Evolutionary conservation across 495 filamentous ascomycete species (phyloP).

Genomic region (Neurospora discreta): DNA sequence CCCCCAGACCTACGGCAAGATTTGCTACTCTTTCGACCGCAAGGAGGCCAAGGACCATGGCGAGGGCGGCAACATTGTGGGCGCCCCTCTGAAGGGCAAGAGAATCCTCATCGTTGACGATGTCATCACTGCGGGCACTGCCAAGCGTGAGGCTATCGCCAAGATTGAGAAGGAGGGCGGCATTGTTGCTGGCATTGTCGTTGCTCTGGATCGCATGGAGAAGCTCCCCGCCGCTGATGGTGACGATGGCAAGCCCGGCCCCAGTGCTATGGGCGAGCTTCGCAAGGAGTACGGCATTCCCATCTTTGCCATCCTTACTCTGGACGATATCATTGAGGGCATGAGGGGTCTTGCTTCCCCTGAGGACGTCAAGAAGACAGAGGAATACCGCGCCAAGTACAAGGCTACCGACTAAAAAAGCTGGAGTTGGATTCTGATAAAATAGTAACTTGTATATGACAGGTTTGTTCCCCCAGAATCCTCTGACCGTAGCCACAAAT

Average conservation of each 20-base stretch:
- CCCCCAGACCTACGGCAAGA: constrained; percentile 36
- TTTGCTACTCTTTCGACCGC: constrained; percentile 82
- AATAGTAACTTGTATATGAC: background rate
- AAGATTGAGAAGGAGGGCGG: constrained; percentile 77
- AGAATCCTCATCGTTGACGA: constrained; percentile 84
- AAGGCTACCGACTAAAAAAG: constrained; percentile 43
- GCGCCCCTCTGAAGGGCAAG: constrained; percentile 72
- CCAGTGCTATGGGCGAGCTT: constrained; percentile 71
- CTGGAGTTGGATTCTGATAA: background rate
- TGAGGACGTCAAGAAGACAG: constrained; percentile 56
- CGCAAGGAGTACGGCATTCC: constrained; percentile 53
- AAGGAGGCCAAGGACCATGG: constrained; percentile 94
- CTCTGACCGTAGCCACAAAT: background rate
- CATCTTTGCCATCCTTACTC: constrained; percentile 44
- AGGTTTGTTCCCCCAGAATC: background rate
- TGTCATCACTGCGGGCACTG: constrained; percentile 90
- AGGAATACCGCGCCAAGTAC: constrained; percentile 72
- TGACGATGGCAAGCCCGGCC: constrained; percentile 39
- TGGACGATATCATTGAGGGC: constrained; percentile 73
- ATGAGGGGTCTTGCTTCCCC: constrained; percentile 39
- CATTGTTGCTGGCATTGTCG: constrained; percentile 68
- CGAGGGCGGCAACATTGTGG: constrained; percentile 85
- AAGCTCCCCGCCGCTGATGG: constrained; percentile 48
- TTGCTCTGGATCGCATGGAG: constrained; percentile 84
- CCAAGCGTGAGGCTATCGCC: constrained; percentile 78